phyloP scores from a whole-genome alignment of 2,329 filamentous ascomycete species.

The Berkeleyomyces rouxiae region DNA sequence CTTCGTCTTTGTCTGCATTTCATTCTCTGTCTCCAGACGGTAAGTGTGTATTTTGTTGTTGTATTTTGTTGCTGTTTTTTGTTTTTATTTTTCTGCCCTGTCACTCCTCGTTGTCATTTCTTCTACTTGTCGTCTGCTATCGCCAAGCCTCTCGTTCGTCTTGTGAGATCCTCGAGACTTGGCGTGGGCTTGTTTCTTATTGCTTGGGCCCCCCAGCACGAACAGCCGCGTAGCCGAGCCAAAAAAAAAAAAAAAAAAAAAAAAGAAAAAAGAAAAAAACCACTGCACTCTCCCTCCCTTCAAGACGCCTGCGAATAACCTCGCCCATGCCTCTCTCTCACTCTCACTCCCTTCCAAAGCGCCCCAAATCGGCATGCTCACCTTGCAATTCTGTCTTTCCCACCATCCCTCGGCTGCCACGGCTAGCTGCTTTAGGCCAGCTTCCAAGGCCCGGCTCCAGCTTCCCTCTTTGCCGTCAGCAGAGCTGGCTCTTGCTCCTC shows the following conservation, averaged over 20 bases:
- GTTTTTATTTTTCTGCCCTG: constrained; percentile 2
- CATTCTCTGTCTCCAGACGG: background rate
- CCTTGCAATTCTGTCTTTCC: background rate
- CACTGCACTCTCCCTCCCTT: background rate
- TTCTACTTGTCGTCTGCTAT: background rate
- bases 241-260: background rate
- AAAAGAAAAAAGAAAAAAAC: background rate
- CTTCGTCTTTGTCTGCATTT: background rate
- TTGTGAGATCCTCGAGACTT: background rate
- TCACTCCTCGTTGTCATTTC: constrained; percentile 1
- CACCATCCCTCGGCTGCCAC: background rate
- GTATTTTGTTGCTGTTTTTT: background rate
- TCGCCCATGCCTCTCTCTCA: background rate
- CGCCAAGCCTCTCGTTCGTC: background rate
- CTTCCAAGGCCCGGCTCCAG: background rate
- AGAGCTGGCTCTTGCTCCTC: background rate
- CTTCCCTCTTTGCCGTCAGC: background rate
- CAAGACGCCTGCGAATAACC: background rate
- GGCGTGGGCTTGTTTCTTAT: background rate
- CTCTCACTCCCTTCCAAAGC: background rate
- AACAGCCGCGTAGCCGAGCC: background rate
- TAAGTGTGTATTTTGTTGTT: background rate
- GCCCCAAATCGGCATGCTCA: background rate
- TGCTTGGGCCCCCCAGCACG: background rate
- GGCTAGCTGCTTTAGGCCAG: background rate